phyloP scores from a whole-genome alignment of 2,329 filamentous ascomycete genomes.

The Alternaria infectoria region DNA sequence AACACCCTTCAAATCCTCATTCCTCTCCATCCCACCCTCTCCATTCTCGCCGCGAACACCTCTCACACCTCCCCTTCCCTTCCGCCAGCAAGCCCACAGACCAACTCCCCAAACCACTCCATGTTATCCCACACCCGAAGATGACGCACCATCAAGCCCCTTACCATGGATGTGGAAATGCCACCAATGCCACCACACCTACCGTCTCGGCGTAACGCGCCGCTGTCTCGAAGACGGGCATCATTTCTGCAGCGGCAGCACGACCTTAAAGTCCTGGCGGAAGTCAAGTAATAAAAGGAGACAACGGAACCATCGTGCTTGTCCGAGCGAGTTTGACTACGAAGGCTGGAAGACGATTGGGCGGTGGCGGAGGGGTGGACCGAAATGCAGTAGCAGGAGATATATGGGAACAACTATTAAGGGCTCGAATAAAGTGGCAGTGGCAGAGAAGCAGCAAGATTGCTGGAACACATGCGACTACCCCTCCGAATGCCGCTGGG shows the following conservation, averaged over 20 bases:
- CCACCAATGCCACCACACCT: conserved; percentile 57
- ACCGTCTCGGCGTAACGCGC: conserved; percentile 57
- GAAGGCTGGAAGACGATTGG: conserved; percentile 57
- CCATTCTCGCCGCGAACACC: conserved; percentile 51
- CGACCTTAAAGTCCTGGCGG: conserved; percentile 45
- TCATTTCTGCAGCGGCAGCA: conserved; percentile 59
- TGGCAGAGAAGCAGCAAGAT: conserved; percentile 28
- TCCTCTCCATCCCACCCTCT: conserved; percentile 53
- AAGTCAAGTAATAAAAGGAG: conserved; percentile 6
- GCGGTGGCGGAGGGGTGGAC: conserved; percentile 47
- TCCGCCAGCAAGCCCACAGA: not conserved
- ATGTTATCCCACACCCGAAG: conserved; percentile 29
- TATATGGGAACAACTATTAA: no score
- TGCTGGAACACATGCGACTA: conserved; percentile 57
- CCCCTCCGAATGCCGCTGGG: conserved; percentile 54
- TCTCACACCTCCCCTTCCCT: conserved; percentile 18
- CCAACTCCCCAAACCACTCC: not conserved
- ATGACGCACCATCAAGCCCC: conserved; percentile 27
- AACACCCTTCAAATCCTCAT: conserved; percentile 52
- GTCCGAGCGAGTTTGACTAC: conserved; percentile 61
- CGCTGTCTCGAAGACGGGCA: conserved; percentile 63
- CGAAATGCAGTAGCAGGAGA: conserved; percentile 4
- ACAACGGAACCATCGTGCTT: conserved; percentile 49
- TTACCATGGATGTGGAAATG: conserved; percentile 61
- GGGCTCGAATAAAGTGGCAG: not conserved